Conservation (phyloP, 176 grass and related monocot species). For the Pontederia paniculata region DNA sequence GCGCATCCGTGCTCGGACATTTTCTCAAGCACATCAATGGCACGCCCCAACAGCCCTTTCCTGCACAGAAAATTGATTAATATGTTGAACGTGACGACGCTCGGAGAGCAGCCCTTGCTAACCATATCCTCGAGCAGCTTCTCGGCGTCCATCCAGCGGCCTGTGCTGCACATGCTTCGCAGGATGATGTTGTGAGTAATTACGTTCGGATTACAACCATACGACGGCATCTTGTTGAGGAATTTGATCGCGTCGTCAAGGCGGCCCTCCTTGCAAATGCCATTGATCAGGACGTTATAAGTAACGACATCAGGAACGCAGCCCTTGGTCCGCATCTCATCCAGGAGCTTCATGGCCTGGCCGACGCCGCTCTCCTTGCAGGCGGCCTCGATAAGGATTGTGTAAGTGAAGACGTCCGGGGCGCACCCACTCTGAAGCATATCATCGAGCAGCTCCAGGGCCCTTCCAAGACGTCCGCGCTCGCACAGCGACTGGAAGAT, state of each 20-base stretch:
- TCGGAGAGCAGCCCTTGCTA: constrained; percentile 29
- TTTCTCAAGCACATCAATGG: constrained; percentile 32
- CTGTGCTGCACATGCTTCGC: constrained; percentile 31
- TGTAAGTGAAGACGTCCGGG: constrained; percentile 66
- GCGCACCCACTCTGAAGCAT: constrained; percentile 48
- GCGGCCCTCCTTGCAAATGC: constrained; percentile 50
- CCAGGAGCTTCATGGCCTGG: constrained; percentile 44
- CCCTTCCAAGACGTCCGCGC: constrained; percentile 33
- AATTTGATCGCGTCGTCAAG: constrained; percentile 32
- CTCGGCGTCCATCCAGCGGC: constrained; percentile 40
- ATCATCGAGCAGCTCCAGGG: constrained; percentile 47
- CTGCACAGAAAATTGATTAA: constrained; percentile 39
- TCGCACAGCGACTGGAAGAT: constrained; percentile 54
- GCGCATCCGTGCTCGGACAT: constrained; percentile 48
- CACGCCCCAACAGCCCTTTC: constrained; percentile 32
- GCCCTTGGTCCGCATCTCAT: constrained; percentile 51
- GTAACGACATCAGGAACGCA: constrained; percentile 52
- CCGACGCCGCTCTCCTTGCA: constrained; percentile 42
- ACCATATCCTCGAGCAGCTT: constrained; percentile 46
- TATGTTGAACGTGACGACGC: constrained; percentile 41
- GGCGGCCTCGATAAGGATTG: constrained; percentile 56
- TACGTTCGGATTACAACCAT: constrained; percentile 47
- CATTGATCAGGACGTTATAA: constrained; percentile 58
- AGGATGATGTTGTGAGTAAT: constrained; percentile 51
- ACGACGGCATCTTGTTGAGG: constrained; percentile 27